Base-by-base conservation (phyloP, 2,329 filamentous ascomycete species). In the Penicillium sumatraense region DNA sequence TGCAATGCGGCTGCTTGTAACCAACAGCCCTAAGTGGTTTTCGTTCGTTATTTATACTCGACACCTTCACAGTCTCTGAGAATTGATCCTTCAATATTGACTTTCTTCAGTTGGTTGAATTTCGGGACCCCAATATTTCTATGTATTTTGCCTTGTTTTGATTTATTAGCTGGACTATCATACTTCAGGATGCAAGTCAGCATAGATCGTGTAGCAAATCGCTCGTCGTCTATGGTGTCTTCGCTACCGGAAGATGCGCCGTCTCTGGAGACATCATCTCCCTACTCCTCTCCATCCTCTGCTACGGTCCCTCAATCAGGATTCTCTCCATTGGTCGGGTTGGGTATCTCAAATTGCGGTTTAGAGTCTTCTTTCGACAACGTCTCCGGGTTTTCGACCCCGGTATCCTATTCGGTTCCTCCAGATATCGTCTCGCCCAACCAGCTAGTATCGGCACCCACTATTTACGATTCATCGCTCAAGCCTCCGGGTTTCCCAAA, bases 301-400 rank as follows among this genome's bases (percentile, higher is more conserved):
- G 29, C 57, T n/a, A 49, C 51, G 2, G 38, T 58, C 13, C 51
- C 61, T 49, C 61, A 66, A 48, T 38, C 57, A 46, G 48, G 54
- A 33, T 54, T 64, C 20, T 59, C 64, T 31, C 51, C 57, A 24
- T 20, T 57, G 3, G 45, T 63, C 24, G 71, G 72, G 9, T 53
- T 75, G 23, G 74, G 72, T 2, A 72, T 75, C 21, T 64, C 68
- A 10, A 55, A 64, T 40, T 65, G 65, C 49, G 62, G 59, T 7
- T 57, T 65, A n/a, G 66, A 67, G n/a, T 46, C 61, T 23, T 36
- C 57, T 2, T 59, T 60, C 21, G 53, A 59, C n/a, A 64, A 67
- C n/a, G 27, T 65, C 24, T 58, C 58, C 16, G 53, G 60, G 11
- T 67, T 58, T 33, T 33, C 63, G 13, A 49, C 57, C 10, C 21